Evolutionary conservation across 1,284 basidiomycete genomes (phyloP).

Genomic region (Microbotryomycetes sp.): DNA sequence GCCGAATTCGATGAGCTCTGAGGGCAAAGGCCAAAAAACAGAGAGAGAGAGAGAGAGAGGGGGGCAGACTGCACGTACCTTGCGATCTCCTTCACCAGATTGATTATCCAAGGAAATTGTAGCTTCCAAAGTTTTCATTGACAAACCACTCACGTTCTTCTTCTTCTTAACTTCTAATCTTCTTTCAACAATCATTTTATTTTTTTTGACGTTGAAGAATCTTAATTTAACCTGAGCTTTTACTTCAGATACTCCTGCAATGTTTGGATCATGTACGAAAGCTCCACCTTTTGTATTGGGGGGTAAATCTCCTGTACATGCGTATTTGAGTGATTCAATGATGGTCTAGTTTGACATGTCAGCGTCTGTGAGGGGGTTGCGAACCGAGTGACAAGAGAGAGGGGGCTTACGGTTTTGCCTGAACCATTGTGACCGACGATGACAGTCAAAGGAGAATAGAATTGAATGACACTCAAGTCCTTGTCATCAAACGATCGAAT

Average conservation of each 20-base stretch:
- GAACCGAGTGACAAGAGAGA: background rate
- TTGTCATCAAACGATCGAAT: conserved; percentile 60
- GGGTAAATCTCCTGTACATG: conserved; percentile 94
- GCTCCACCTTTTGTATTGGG: conserved; percentile 97
- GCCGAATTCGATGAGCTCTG: background rate
- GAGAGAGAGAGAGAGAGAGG: background rate
- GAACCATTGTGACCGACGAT: conserved; percentile 98
- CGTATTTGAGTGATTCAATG: conserved; percentile 99
- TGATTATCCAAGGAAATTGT: conserved; percentile 68
- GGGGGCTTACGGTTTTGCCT: conserved; percentile 73
- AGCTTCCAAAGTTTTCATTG: conserved; percentile 97
- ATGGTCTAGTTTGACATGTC: conserved; percentile 56
- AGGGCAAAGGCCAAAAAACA: background rate
- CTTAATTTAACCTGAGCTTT: conserved; percentile 96
- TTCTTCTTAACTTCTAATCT: conserved; percentile 90
- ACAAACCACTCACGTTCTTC: conserved; percentile 63
- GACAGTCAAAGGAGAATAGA: conserved; percentile 95
- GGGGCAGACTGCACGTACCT: conserved; percentile 49
- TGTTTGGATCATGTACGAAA: conserved; percentile 91
- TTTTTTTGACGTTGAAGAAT: conserved; percentile 80
- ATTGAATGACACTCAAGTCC: conserved; percentile 87
- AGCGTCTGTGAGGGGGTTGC: background rate
- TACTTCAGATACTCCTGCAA: conserved; percentile 97
- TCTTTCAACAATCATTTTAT: conserved; percentile 84
- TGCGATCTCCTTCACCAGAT: conserved; percentile 63